phyloP scores from a whole-genome alignment of 1,284 basidiomycete species.

The Austroboletus olivaceoglutinosus region DNA sequence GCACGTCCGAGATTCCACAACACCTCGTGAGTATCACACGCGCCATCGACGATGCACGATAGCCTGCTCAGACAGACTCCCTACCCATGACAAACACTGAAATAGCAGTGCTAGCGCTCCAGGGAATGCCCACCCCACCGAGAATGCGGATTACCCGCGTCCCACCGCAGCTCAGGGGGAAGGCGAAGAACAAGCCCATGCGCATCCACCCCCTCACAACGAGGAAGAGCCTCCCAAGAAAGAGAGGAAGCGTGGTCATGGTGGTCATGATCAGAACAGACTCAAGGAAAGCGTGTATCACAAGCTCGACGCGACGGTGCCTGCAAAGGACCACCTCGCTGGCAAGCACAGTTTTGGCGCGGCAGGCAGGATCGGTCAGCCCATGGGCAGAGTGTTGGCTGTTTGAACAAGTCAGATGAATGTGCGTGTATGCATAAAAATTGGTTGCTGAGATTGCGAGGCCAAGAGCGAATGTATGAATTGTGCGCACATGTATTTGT shows the following conservation, averaged over 20 bases:
- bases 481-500: slow-evolving; percentile 19
- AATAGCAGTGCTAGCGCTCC: slow-evolving; percentile 31
- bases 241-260: slow-evolving; percentile 47
- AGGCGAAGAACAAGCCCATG: slow-evolving; percentile 36
- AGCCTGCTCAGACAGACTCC: neutral
- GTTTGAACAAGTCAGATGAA: slow-evolving; percentile 25
- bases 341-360: slow-evolving; percentile 40
- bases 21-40: slow-evolving; percentile 34
- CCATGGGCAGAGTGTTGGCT: slow-evolving; percentile 47
- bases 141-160: slow-evolving; percentile 58
- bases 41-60: neutral
- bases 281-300: slow-evolving; percentile 45
- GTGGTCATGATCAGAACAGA: slow-evolving; percentile 49
- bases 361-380: slow-evolving; percentile 57
- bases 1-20: slow-evolving; percentile 40
- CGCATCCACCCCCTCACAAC: slow-evolving; percentile 41
- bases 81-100: neutral
- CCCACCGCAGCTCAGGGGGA: slow-evolving; percentile 46
- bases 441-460: neutral
- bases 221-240: slow-evolving; percentile 54
- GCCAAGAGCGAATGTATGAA: slow-evolving; percentile 3
- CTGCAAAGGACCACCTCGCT: slow-evolving; percentile 45
- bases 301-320: slow-evolving; percentile 53
- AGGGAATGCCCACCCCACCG: slow-evolving; percentile 27
- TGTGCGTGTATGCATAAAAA: neutral